Percentiles rank a stretch among this genome's conserved stretches.
Evolutionary conservation across 163 green algal species (phyloP).

Genomic region (Volvox carteri): DNA sequence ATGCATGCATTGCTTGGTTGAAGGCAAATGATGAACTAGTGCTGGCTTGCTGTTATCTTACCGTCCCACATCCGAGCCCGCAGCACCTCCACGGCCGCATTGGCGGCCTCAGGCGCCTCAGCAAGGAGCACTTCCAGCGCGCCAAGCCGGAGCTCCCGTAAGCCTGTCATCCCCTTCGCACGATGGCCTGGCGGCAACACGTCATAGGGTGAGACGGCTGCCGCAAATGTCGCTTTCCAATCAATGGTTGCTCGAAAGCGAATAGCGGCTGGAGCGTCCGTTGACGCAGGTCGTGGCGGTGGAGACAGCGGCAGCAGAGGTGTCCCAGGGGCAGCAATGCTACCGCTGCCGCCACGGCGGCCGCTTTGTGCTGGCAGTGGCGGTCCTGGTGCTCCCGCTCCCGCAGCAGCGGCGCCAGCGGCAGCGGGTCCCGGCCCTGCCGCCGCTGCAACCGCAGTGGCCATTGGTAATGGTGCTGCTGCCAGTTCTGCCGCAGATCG

Average conservation of each 20-base stretch:
- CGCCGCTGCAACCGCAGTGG: not conserved
- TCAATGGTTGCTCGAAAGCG: not conserved
- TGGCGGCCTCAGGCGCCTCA: constrained; percentile 4
- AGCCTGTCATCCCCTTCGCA: constrained; percentile 4
- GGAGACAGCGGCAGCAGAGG: not conserved
- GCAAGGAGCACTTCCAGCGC: constrained; percentile 39
- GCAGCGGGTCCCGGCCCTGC: not conserved
- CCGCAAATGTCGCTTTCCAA: constrained; percentile 8
- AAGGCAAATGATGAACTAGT: too few species aligned
- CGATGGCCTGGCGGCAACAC: constrained; percentile 31
- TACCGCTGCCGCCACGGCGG: too few species aligned
- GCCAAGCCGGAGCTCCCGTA: constrained; percentile 35
- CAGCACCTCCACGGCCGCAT: constrained; percentile 14
- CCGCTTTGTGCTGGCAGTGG: too few species aligned
- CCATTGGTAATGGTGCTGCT: not conserved
- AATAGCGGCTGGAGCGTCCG: too few species aligned
- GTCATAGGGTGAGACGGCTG: not conserved
- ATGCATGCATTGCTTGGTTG: too few species aligned
- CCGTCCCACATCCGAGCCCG: constrained; percentile 38
- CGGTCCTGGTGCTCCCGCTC: not conserved
- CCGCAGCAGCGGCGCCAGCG: not conserved
- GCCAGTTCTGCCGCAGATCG: not conserved
- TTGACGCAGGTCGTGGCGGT: not conserved
- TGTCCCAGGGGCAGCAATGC: not conserved
- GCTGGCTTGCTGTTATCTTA: too few species aligned